Evolutionary conservation across 805 yeast genomes (phyloP).

Genomic region (Wickerhamiella alocasiicola): DNA sequence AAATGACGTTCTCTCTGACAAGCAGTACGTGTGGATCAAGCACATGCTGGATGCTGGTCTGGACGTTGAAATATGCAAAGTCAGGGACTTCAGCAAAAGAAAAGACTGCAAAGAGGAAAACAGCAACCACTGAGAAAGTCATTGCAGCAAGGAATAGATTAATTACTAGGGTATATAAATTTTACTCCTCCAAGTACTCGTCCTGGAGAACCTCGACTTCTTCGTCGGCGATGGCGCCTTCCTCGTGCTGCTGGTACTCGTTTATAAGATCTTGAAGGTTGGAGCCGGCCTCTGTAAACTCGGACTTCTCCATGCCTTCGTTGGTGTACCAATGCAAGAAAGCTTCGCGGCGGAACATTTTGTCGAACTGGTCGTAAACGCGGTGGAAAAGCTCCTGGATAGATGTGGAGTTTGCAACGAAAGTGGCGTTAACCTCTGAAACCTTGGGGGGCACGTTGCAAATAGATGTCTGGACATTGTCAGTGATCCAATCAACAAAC

Average conservation of each 20-base stretch:
- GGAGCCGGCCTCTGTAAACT: constrained; percentile 88
- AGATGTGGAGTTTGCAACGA: constrained; percentile 87
- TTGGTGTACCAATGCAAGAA: constrained; percentile 93
- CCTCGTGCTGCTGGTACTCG: constrained; percentile 92
- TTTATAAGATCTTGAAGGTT: constrained; percentile 82
- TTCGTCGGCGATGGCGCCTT: constrained; percentile 67
- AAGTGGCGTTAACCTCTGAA: constrained; percentile 81
- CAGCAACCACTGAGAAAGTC: too few species aligned
- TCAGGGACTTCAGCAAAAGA: not conserved
- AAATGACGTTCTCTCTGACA: constrained; percentile 29
- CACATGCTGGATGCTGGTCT: constrained; percentile 22
- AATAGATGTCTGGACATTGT: constrained; percentile 89
- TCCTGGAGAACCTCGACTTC: constrained; percentile 53
- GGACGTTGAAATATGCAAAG: constrained; percentile 27
- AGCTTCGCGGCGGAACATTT: constrained; percentile 89
- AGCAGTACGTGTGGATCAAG: constrained; percentile 29
- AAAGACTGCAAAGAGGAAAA: not conserved
- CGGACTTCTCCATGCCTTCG: constrained; percentile 96
- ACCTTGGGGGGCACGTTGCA: constrained; percentile 86
- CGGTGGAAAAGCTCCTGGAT: constrained; percentile 87
- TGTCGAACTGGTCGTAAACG: constrained; percentile 80
- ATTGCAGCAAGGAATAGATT: too few species aligned
- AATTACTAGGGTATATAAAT: not conserved
- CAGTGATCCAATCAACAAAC: constrained; percentile 94
- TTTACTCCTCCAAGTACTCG: constrained; percentile 17